Base-by-base conservation (phyloP, 2,329 filamentous ascomycete genomes). In the Fusarium papillatum region DNA sequence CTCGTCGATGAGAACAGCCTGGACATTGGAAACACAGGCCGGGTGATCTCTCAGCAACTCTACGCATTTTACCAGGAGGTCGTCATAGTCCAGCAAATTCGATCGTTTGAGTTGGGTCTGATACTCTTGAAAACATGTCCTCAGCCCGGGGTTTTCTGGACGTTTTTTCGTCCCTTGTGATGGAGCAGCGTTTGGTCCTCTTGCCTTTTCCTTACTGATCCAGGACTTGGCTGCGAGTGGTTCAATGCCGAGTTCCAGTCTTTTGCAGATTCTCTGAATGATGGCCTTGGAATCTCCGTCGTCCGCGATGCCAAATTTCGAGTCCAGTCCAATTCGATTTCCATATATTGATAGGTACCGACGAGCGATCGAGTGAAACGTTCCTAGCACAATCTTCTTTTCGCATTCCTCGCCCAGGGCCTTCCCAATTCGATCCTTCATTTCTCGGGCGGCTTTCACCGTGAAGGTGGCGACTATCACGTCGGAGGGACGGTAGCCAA, bases 391-490 rank as follows among this genome's bases (percentile, higher is more conserved):
- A 75, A 99, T 88, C 79, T 92, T 94, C 66, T 90, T 92, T 81
- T 95, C 94, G 19, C 93, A 86, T 8, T 93, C 93, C 71, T 93
- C 90, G 2, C 95, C 95, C n/a, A 98, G 88, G n/a, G 95, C 89
- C 70, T 90, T 93, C 0, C 93, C 92, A 68, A 98, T 95, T 10
- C 96, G 91, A 80, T 95, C 92, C 80, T 95, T 95, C 96, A 99
- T 99, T 86, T 98, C 96, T 22, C 88, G 91, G 22, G 96, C 95
- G 1, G 97, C 96, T 83, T 98, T 98, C 83, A 98, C 95, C 3
- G 97, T 99, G 82, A 99, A 99, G 0, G 96, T 98, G 73, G 96
- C 97, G 71, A 98, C 96, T 71, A 99, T 93, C 79, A 98, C 92
- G 85, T 98, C 95, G 86, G 94, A 92, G 80, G 96, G 96, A 68